Percentiles rank a stretch among this genome's conserved stretches.
These are phyloP conservation scores for Eucalyptus albens DNA, from an alignment of 345 rosid genomes.

Conservation along the genomic window DNA sequence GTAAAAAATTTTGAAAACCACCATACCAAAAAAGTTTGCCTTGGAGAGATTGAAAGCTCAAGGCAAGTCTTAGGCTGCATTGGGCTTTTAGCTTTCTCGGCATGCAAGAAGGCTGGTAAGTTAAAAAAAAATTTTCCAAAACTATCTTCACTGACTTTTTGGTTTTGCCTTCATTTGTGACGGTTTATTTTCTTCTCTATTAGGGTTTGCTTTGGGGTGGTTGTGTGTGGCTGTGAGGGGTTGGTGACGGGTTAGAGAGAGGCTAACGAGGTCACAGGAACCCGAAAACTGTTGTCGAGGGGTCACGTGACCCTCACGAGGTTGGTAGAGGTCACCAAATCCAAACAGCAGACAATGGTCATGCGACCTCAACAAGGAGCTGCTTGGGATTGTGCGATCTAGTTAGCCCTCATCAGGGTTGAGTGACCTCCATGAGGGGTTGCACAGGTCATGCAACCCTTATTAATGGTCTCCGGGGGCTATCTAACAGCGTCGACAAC, in stretches of 20 bases:
- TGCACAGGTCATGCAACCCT: fast-evolving
- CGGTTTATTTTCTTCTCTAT: fast-evolving
- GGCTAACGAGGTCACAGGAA: fast-evolving
- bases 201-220: fast-evolving
- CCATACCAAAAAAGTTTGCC: fast-evolving
- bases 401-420: too few species aligned
- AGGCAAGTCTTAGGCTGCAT: fast-evolving
- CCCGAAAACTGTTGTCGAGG: too few species aligned
- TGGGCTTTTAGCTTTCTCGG: too few species aligned
- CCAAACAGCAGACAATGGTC: fast-evolving
- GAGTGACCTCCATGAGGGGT: too few species aligned
- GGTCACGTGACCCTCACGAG: too few species aligned
- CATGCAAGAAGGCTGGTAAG: too few species aligned
- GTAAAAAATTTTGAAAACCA: too few species aligned
- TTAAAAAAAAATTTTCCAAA: too few species aligned
- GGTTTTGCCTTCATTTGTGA: fast-evolving
- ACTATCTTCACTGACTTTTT: too few species aligned
- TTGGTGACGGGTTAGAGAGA: fast-evolving
- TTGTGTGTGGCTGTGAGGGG: too few species aligned
- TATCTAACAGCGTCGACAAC: fast-evolving
- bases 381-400: fast-evolving
- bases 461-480: fast-evolving
- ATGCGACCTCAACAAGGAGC: fast-evolving
- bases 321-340: fast-evolving
- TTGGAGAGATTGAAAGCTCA: too few species aligned